Conservation (phyloP, 352 stramenopile genomes). For the Phytophthora melonis region DNA sequence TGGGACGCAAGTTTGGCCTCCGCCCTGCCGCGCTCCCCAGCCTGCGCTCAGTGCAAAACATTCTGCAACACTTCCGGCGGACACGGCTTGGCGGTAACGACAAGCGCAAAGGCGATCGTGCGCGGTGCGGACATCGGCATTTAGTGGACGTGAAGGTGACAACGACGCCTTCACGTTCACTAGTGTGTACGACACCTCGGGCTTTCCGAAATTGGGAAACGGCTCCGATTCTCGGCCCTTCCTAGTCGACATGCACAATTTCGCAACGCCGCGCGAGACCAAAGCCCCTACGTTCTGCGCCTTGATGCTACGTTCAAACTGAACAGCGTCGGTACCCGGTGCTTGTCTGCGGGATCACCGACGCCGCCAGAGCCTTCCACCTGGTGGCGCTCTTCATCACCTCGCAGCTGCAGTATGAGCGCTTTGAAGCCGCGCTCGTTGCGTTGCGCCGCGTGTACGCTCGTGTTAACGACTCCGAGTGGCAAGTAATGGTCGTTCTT, state of each 20-base stretch:
- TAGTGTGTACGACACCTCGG: too few relatives aligned
- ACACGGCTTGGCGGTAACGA: neutral
- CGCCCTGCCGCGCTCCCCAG: too few relatives aligned
- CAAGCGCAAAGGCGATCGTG: conserved; percentile 1
- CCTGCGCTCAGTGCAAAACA: conserved; percentile 14
- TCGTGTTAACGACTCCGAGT: neutral
- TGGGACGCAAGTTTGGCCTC: too few relatives aligned
- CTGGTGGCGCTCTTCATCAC: conserved; percentile 9
- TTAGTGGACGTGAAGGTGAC: conserved; percentile 16
- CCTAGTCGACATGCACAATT: too few relatives aligned
- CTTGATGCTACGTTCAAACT: neutral
- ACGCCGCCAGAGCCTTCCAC: conserved; percentile 1
- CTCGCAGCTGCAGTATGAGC: conserved; percentile 6
- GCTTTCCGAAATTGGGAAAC: too few relatives aligned
- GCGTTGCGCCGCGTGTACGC: conserved; percentile 1
- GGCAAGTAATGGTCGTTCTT: neutral
- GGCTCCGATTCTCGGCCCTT: too few relatives aligned
- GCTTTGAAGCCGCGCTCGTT: neutral
- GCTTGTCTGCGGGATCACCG: conserved; percentile 11
- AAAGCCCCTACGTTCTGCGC: neutral
- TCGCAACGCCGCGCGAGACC: too few relatives aligned
- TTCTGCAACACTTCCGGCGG: conserved; percentile 10
- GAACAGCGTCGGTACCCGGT: neutral
- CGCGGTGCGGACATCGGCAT: neutral
- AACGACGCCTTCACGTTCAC: conserved; percentile 16